These are phyloP conservation scores for Pseudogymnoascus sp. DNA, from an alignment of 2,329 filamentous ascomycete genomes.

Conservation along the genomic window DNA sequence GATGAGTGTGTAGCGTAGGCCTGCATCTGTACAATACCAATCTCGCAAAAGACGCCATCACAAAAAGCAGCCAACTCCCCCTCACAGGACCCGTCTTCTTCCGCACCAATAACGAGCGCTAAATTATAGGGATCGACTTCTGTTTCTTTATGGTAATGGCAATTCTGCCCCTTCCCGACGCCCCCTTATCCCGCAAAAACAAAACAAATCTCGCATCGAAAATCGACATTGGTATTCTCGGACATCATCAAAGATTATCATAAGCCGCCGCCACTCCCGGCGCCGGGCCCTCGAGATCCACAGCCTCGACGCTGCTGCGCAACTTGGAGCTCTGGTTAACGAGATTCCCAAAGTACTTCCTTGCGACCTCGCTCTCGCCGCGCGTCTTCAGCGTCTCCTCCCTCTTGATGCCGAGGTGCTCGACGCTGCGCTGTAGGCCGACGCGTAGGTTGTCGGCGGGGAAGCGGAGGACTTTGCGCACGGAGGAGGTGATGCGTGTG, in stretches of 20 bases:
- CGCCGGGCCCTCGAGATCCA: conserved; percentile 31
- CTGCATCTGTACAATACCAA: conserved; percentile 5
- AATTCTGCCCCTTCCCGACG: not conserved
- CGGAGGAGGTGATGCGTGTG: conserved; percentile 73
- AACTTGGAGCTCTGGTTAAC: conserved; percentile 58
- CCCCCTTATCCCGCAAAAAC: not conserved
- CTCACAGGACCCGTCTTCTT: not conserved
- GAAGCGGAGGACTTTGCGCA: conserved; percentile 80
- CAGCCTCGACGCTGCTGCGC: conserved; percentile 33
- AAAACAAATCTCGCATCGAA: not conserved
- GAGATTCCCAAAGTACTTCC: conserved; percentile 85
- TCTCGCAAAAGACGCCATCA: not conserved
- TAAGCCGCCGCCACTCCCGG: conserved; percentile 30
- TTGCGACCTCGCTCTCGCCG: conserved; percentile 76
- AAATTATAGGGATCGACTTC: conserved; percentile 3
- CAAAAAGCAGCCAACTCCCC: not conserved
- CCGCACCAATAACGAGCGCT: conserved; percentile 2
- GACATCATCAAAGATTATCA: conserved; percentile 22
- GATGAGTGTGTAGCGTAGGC: conserved; percentile 2
- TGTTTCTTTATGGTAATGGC: not conserved
- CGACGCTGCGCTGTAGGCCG: conserved; percentile 75
- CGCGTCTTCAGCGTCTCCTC: conserved; percentile 79
- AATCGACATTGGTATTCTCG: not conserved
- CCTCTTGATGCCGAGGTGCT: conserved; percentile 70
- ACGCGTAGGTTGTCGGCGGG: conserved; percentile 82